Conservation (phyloP, 2,329 filamentous ascomycete species). For the Zasmidium cellare region DNA sequence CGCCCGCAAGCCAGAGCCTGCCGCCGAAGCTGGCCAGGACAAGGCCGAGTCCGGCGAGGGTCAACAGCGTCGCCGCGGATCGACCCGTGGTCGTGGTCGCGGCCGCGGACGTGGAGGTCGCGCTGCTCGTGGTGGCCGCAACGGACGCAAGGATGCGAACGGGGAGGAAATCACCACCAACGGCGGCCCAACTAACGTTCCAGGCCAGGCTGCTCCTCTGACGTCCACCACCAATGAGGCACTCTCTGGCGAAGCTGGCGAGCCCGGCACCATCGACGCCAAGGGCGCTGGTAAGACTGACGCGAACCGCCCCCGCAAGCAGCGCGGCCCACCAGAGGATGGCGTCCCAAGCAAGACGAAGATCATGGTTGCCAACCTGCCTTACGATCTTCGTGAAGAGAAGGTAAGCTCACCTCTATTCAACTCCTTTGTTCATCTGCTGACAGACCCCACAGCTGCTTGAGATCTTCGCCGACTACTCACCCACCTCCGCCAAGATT, state of each 20-base stretch:
- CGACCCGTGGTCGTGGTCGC: constrained; percentile 57
- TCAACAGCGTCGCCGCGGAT: constrained; percentile 58
- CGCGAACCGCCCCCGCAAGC: constrained; percentile 61
- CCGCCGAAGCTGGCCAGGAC: constrained; percentile 70
- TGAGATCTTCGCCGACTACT: constrained; percentile 92
- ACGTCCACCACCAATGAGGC: constrained; percentile 55
- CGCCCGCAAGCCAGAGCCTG: constrained; percentile 91
- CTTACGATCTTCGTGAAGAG: constrained; percentile 96
- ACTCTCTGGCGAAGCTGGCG: constrained; percentile 55
- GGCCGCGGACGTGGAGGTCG: constrained; percentile 63
- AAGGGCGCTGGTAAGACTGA: constrained; percentile 46
- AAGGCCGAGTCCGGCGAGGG: constrained; percentile 73
- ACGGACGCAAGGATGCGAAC: constrained; percentile 53
- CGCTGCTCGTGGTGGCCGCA: constrained; percentile 63
- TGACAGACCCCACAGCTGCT: constrained; percentile 68
- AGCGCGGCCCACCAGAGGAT: constrained; percentile 95
- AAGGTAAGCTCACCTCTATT: constrained; percentile 62
- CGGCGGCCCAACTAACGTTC: constrained; percentile 50
- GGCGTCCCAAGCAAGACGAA: constrained; percentile 99
- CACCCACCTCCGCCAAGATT: constrained; percentile 94
- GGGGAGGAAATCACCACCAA: constrained; percentile 40
- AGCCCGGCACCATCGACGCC: constrained; percentile 44
- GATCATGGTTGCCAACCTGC: constrained; percentile 99
- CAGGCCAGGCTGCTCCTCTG: constrained; percentile 51
- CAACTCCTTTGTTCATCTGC: constrained; percentile 9